phyloP scores from a whole-genome alignment of 768 basidiomycete genomes.

The Leccinum rimulosum region DNA sequence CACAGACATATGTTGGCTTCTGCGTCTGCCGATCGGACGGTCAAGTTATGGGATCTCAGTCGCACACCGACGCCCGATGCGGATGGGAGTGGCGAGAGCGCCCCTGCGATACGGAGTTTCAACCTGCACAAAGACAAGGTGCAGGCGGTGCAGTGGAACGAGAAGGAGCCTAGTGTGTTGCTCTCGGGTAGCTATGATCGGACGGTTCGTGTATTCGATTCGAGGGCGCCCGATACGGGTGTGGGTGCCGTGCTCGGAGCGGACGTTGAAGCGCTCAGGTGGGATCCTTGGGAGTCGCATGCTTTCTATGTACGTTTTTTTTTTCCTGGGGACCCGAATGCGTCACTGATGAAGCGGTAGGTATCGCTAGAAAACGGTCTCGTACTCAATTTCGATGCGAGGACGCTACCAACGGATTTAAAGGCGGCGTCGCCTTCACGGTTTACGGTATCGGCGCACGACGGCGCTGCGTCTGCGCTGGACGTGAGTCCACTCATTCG shows the following conservation, averaged over 20 bases:
- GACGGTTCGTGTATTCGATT: slow-evolving; percentile 93
- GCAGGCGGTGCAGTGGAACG: slow-evolving; percentile 95
- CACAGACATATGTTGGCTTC: slow-evolving; percentile 92
- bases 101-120: slow-evolving; percentile 78
- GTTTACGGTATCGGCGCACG: slow-evolving; percentile 92
- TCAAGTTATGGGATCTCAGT: slow-evolving; percentile 96
- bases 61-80: slow-evolving; percentile 55
- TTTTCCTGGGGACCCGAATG: not conserved
- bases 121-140: slow-evolving; percentile 89
- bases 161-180: slow-evolving; percentile 81
- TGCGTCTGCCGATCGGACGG: slow-evolving; percentile 90
- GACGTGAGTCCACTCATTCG: slow-evolving; percentile 89
- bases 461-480: slow-evolving; percentile 83
- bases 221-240: slow-evolving; percentile 74
- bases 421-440: slow-evolving; percentile 62
- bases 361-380: slow-evolving; percentile 94
- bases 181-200: slow-evolving; percentile 94
- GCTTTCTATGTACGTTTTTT: slow-evolving; percentile 73
- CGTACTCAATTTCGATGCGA: slow-evolving; percentile 88
- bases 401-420: slow-evolving; percentile 73
- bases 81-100: slow-evolving; percentile 41
- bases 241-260: slow-evolving; percentile 85
- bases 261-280: slow-evolving; percentile 90
- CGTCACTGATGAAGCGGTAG: slow-evolving; percentile 37
- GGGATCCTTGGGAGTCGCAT: slow-evolving; percentile 93